Conservation (phyloP, 306 rosid genomes). For the Vachellia collinsii region DNA sequence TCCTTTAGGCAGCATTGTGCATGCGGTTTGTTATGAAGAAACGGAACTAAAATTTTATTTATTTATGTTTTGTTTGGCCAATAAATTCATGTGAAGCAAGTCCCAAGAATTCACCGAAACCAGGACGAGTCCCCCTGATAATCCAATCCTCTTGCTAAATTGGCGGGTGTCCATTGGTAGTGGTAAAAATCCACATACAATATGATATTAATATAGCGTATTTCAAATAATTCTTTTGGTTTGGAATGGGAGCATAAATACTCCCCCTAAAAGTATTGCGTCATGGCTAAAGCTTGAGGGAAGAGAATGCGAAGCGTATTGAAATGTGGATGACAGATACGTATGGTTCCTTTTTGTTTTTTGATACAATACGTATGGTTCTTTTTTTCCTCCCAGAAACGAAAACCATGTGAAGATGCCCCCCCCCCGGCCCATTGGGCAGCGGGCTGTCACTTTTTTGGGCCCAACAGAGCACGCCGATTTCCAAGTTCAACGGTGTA, state of each 20-base stretch:
- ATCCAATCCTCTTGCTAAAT: too few relatives aligned
- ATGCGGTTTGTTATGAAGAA: too few relatives aligned
- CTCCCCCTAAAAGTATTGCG: too few relatives aligned
- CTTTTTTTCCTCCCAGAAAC: background rate
- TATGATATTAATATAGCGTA: too few relatives aligned
- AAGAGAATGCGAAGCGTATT: background rate
- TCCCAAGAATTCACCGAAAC: too few relatives aligned
- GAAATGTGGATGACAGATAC: background rate
- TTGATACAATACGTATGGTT: background rate
- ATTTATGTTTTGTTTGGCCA: background rate
- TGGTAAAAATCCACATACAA: too few relatives aligned
- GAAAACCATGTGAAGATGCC: too few relatives aligned
- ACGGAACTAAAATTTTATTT: too few relatives aligned
- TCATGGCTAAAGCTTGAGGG: background rate
- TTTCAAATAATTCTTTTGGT: too few relatives aligned
- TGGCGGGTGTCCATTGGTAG: too few relatives aligned
- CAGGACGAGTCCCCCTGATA: too few relatives aligned
- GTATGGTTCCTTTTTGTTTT: background rate
- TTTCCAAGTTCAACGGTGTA: background rate
- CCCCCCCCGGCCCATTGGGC: background rate
- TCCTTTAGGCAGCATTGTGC: background rate
- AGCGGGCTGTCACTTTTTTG: background rate
- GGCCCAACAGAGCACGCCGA: background rate
- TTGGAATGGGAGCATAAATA: background rate
- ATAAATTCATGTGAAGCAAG: background rate